Percentiles rank a stretch among this genome's conserved stretches.
These are phyloP conservation scores for Clavispora vitiphila DNA, from an alignment of 805 yeast genomes.

Conservation along the genomic window DNA sequence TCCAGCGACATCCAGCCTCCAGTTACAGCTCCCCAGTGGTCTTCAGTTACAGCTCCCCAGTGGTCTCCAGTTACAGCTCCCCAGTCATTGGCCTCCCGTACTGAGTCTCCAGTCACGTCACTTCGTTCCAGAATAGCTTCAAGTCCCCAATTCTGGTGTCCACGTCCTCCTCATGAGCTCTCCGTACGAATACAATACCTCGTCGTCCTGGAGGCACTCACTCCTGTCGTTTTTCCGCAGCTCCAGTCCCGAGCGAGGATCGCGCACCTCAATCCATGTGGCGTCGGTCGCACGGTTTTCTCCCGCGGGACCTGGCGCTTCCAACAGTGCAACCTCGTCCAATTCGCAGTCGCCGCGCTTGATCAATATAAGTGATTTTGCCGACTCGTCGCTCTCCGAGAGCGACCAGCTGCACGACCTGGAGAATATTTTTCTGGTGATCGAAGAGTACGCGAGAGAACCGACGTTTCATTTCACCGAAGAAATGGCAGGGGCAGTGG, in stretches of 20 bases:
- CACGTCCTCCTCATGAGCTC: background rate
- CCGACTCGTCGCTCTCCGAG: constrained; percentile 27
- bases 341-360: background rate
- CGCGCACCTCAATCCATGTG: constrained; percentile 3
- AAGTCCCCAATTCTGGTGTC: too few species aligned
- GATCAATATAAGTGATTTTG: constrained; percentile 30
- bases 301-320: background rate
- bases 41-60: too few species aligned
- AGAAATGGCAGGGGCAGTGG: constrained; percentile 6
- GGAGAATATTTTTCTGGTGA: constrained; percentile 27
- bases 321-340: background rate
- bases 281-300: constrained; percentile 5
- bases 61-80: too few species aligned
- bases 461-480: constrained; percentile 9
- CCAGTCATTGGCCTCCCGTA: too few species aligned
- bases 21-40: too few species aligned
- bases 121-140: too few species aligned
- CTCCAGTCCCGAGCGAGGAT: background rate
- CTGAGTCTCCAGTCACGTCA: too few species aligned
- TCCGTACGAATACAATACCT: background rate
- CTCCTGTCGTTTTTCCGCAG: background rate
- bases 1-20: too few species aligned
- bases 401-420: constrained; percentile 12
- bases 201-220: background rate
- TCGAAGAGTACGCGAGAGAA: constrained; percentile 21